Conservation (phyloP, 345 rosid species). For the Anacardium occidentale region DNA sequence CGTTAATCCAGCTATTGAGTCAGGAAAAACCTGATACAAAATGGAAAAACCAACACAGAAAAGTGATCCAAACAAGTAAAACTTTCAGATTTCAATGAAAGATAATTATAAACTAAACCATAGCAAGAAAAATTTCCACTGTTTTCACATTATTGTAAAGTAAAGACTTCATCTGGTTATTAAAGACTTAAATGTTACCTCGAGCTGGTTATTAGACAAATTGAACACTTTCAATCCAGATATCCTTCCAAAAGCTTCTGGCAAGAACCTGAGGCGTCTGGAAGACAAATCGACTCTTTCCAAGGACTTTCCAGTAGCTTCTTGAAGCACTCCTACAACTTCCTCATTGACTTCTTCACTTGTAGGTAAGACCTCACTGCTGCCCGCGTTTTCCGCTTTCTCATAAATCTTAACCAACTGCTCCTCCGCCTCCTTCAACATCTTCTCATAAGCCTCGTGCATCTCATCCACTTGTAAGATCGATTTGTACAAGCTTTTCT, state of each 20-base stretch:
- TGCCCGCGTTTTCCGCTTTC: conserved; percentile 40
- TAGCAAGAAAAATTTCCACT: not conserved
- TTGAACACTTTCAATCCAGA: conserved; percentile 57
- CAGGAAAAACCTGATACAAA: conserved; percentile 63
- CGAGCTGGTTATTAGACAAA: conserved; percentile 69
- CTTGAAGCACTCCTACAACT: conserved; percentile 56
- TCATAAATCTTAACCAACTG: conserved; percentile 69
- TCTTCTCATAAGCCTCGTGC: conserved; percentile 70
- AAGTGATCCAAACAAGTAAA: not conserved
- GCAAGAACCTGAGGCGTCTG: conserved; percentile 53
- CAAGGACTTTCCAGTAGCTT: conserved; percentile 50
- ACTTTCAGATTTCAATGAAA: not conserved
- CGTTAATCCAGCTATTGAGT: conserved; percentile 79
- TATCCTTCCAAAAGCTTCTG: conserved; percentile 84
- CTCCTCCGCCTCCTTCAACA: conserved; percentile 80
- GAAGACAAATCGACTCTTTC: conserved; percentile 72
- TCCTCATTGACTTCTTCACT: conserved; percentile 48
- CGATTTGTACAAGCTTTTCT: conserved; percentile 43
- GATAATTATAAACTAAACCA: not conserved
- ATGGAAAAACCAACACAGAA: not conserved
- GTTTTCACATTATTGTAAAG: too few species aligned
- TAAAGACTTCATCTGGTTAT: too few species aligned
- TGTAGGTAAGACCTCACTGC: conserved; percentile 16
- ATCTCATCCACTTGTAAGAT: conserved; percentile 74
- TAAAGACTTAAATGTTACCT: conserved; percentile 30